These are phyloP conservation scores for Exophiala xenobiotica DNA, from an alignment of 2,329 filamentous ascomycete genomes.

Conservation along the genomic window DNA sequence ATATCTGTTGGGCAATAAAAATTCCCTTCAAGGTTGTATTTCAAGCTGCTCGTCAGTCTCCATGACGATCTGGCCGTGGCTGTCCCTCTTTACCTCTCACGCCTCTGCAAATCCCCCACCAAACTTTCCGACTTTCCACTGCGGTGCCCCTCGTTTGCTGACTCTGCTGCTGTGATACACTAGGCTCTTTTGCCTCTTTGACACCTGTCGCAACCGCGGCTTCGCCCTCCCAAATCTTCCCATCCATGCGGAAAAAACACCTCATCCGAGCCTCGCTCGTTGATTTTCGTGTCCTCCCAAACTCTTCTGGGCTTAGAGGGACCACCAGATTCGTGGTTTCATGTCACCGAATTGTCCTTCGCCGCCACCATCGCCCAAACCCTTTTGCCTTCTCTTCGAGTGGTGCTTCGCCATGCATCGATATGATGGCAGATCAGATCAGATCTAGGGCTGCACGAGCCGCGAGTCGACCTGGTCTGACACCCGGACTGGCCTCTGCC, in stretches of 20 bases:
- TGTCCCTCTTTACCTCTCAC: not conserved
- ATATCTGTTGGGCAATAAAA: not conserved
- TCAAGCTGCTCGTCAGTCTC: not conserved
- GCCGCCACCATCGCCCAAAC: not conserved
- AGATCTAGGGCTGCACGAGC: not conserved
- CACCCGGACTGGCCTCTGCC: too few relatives aligned
- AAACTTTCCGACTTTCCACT: not conserved
- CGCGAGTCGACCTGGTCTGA: not conserved
- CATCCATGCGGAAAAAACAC: not conserved
- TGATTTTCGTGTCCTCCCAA: not conserved
- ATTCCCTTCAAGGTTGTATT: not conserved
- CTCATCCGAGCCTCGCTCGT: not conserved
- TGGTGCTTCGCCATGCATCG: too few relatives aligned
- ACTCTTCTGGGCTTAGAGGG: conserved; percentile 12
- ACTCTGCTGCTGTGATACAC: not conserved
- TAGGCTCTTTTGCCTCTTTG: not conserved
- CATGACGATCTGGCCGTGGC: not conserved
- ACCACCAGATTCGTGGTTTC: conserved; percentile 14
- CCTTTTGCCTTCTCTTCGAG: too few relatives aligned
- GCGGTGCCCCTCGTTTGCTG: conserved; percentile 2
- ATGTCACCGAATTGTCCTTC: not conserved
- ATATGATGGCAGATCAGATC: not conserved
- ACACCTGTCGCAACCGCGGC: not conserved
- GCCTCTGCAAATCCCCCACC: not conserved
- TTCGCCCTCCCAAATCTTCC: not conserved